Conservation (phyloP, 495 filamentous ascomycete genomes). For the Wilcoxina mikolae region DNA sequence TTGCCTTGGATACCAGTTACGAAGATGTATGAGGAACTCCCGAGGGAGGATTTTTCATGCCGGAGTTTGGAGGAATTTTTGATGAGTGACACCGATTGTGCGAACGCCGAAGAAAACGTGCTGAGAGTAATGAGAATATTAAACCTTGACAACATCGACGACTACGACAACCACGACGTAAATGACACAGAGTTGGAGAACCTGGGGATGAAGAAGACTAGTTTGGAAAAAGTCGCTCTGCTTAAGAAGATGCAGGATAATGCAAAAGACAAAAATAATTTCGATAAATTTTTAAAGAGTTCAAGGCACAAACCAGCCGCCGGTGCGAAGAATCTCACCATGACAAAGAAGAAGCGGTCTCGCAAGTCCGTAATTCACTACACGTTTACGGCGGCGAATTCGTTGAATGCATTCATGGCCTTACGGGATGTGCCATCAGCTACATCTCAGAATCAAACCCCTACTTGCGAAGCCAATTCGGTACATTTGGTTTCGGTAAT, state of each 20-base stretch:
- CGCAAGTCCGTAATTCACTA: neutral
- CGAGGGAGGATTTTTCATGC: too few relatives aligned
- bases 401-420: conserved; percentile 36
- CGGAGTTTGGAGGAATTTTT: conserved; percentile 9
- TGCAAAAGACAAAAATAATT: neutral
- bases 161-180: neutral
- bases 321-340: neutral
- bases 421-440: conserved; percentile 30
- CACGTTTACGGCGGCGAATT: conserved; percentile 12
- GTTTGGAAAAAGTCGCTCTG: neutral
- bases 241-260: neutral
- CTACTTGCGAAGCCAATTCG: neutral
- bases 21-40: conserved; percentile 33
- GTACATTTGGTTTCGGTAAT: conserved; percentile 14
- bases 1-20: conserved; percentile 19
- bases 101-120: neutral
- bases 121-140: neutral
- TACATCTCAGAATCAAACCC: neutral
- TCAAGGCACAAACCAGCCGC: neutral
- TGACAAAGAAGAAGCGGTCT: neutral
- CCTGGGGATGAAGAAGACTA: neutral
- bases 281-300: neutral
- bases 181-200: neutral
- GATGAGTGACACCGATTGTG: conserved; percentile 10
- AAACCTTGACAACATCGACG: neutral